phyloP scores from a whole-genome alignment of 345 rosid species.

The Acer yangbiense region DNA sequence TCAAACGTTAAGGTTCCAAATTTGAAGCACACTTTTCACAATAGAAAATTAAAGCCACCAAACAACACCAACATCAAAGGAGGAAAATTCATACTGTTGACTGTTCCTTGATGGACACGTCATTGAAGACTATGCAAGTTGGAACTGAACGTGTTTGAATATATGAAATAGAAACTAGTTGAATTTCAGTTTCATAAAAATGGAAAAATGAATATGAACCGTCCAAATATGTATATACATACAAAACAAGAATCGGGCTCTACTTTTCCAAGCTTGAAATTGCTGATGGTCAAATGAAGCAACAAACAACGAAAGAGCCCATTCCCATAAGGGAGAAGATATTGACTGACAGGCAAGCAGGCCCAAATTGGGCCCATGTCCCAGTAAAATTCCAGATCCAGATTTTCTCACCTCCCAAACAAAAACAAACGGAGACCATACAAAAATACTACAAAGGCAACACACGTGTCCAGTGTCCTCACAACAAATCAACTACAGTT shows the following conservation, averaged over 20 bases:
- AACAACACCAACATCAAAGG: background rate
- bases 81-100: too few species aligned
- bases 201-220: too few species aligned
- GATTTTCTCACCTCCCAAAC: slow-evolving; percentile 20
- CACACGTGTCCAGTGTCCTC: slow-evolving; percentile 40
- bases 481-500: slow-evolving; percentile 21
- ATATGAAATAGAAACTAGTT: too few species aligned
- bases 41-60: background rate
- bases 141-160: background rate
- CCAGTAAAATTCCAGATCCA: slow-evolving; percentile 4
- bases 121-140: background rate
- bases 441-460: background rate
- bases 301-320: too few species aligned
- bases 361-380: background rate
- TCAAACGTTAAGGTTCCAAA: too few species aligned
- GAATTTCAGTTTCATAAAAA: too few species aligned
- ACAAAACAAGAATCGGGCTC: too few species aligned
- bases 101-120: background rate
- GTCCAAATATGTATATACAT: too few species aligned
- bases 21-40: background rate
- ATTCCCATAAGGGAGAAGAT: too few species aligned
- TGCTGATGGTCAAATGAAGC: too few species aligned
- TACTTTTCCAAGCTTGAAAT: too few species aligned
- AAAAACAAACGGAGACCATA: slow-evolving; percentile 12
- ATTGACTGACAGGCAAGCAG: too few species aligned